These are phyloP conservation scores for Diospyros kaki DNA, from an alignment of 148 eudicot species.

Conservation along the genomic window DNA sequence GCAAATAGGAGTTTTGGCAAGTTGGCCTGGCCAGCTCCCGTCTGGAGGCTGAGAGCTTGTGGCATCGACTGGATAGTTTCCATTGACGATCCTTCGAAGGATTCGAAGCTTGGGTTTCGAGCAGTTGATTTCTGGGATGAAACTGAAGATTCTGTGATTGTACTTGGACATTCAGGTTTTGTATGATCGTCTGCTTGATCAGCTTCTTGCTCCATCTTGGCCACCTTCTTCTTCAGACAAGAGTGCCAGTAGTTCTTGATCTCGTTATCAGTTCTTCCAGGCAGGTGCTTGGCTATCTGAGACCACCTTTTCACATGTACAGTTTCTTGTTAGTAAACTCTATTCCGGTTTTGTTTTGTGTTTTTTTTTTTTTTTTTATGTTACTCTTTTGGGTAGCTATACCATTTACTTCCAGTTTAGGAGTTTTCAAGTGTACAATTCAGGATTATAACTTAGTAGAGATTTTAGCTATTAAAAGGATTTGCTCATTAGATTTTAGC, in stretches of 20 bases:
- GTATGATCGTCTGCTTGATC: slow-evolving; percentile 9
- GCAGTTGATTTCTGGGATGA: slow-evolving; percentile 18
- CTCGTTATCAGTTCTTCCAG: slow-evolving; percentile 86
- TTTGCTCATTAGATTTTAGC: too few relatives aligned
- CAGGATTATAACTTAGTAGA: too few relatives aligned
- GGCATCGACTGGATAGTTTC: slow-evolving; percentile 7
- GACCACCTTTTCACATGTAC: slow-evolving; percentile 52
- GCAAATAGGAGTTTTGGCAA: slow-evolving; percentile 40
- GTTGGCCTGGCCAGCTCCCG: slow-evolving; percentile 1
- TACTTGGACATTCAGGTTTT: slow-evolving; percentile 5
- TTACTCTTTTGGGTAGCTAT: too few relatives aligned
- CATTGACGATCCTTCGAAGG: slow-evolving; percentile 16
- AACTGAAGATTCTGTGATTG: slow-evolving; percentile 13
- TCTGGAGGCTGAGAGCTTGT: not conserved
- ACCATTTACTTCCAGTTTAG: too few relatives aligned
- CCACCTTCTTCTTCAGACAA: slow-evolving; percentile 50
- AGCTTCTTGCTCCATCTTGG: slow-evolving; percentile 9
- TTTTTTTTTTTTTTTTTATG: too few relatives aligned
- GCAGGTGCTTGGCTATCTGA: slow-evolving; percentile 63
- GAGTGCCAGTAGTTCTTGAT: slow-evolving; percentile 85
- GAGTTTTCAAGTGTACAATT: too few relatives aligned
- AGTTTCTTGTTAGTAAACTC: too few relatives aligned
- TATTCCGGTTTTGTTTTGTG: too few relatives aligned
- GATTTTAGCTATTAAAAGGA: too few relatives aligned
- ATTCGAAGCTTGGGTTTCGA: slow-evolving; percentile 14